These are phyloP conservation scores for Suillus discolor DNA, from an alignment of 768 basidiomycete genomes.

Conservation along the genomic window DNA sequence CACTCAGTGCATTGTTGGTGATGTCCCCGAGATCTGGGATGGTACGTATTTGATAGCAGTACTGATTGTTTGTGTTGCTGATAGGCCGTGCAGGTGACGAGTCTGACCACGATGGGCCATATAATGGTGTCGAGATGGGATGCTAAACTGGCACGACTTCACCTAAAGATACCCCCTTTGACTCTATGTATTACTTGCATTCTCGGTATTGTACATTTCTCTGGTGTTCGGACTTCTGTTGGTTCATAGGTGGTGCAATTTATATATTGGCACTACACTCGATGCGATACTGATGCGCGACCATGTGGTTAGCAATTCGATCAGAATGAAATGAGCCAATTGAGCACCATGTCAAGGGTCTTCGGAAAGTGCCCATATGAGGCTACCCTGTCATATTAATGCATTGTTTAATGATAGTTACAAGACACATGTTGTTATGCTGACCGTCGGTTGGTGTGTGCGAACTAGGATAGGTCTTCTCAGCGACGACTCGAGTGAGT, in stretches of 20 bases:
- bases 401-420: no score
- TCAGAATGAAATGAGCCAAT: background rate
- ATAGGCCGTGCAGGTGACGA: slow-evolving; percentile 23
- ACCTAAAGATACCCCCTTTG: background rate
- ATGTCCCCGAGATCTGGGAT: slow-evolving; percentile 44
- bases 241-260: background rate
- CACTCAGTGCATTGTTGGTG: slow-evolving; percentile 26
- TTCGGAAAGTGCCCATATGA: background rate
- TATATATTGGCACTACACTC: background rate
- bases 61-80: background rate
- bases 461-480: no score
- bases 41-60: slow-evolving; percentile 11
- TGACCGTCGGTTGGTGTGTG: no score
- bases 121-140: slow-evolving; percentile 31
- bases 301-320: background rate
- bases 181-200: background rate
- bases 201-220: background rate
- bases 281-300: background rate
- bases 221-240: background rate
- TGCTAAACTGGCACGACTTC: background rate
- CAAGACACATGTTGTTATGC: no score
- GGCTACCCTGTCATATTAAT: no score
- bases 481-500: no score
- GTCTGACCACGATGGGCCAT: slow-evolving; percentile 48
- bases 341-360: background rate